Conservation (phyloP, 2,329 filamentous ascomycete species). For the Alternaria burnsii region DNA sequence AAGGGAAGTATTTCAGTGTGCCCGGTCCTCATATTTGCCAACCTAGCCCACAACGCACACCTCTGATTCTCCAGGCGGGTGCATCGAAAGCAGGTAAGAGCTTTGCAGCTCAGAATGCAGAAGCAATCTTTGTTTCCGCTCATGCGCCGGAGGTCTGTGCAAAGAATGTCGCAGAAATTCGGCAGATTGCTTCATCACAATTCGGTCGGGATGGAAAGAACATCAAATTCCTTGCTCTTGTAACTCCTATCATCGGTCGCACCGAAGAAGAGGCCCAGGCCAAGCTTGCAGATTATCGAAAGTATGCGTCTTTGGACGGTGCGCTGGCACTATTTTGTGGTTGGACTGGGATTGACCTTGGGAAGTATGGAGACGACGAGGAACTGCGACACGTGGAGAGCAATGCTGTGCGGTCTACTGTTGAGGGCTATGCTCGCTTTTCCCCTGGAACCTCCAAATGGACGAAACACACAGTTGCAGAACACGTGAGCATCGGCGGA, state of each 20-base stretch:
- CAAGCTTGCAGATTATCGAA: constrained; percentile 69
- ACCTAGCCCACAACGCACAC: constrained; percentile 73
- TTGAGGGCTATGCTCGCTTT: constrained; percentile 65
- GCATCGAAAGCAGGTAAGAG: constrained; percentile 71
- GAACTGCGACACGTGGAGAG: constrained; percentile 69
- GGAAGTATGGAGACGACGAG: constrained; percentile 68
- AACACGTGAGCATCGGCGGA: constrained; percentile 73
- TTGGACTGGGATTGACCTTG: constrained; percentile 75
- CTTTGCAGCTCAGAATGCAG: constrained; percentile 75
- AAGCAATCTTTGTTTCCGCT: constrained; percentile 74
- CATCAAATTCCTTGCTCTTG: constrained; percentile 73
- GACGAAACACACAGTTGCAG: constrained; percentile 75
- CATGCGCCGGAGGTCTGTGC: constrained; percentile 69
- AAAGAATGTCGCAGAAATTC: constrained; percentile 69
- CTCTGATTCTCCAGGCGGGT: constrained; percentile 74
- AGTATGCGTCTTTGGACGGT: constrained; percentile 71
- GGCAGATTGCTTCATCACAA: constrained; percentile 62
- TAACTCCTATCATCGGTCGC: constrained; percentile 70
- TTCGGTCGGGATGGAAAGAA: constrained; percentile 65
- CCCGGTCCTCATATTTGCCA: constrained; percentile 71
- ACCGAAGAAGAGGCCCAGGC: constrained; percentile 72
- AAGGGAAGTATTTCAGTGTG: constrained; percentile 70
- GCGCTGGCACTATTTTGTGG: constrained; percentile 76
- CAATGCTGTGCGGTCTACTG: constrained; percentile 67
- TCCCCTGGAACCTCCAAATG: constrained; percentile 70